Percentiles rank a stretch among this genome's conserved stretches.
Conservation (phyloP, 148 eudicot genomes). For the Cornus kousa region DNA sequence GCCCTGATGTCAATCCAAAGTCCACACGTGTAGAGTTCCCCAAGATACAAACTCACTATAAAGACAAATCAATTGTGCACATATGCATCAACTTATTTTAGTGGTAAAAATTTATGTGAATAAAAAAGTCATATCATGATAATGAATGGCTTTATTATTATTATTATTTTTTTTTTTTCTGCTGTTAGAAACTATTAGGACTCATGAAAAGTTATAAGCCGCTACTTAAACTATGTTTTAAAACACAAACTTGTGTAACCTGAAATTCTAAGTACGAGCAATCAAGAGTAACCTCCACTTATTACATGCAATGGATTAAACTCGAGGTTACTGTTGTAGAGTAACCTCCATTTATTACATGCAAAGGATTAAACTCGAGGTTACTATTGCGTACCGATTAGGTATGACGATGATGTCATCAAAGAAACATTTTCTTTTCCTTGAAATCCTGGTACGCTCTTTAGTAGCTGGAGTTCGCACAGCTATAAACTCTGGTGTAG, state of each 20-base stretch:
- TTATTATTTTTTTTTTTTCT: too few relatives aligned
- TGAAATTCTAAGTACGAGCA: not conserved
- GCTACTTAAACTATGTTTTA: not conserved
- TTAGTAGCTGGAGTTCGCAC: conserved; percentile 69
- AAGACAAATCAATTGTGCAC: too few relatives aligned
- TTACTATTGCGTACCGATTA: conserved; percentile 50
- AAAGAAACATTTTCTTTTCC: conserved; percentile 55
- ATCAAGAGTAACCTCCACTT: not conserved
- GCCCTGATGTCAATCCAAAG: not conserved
- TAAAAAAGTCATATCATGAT: too few relatives aligned
- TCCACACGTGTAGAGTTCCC: not conserved
- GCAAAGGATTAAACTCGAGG: not conserved
- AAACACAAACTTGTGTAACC: not conserved
- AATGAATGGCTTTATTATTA: too few relatives aligned
- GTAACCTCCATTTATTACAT: not conserved
- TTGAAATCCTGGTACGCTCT: conserved; percentile 37
- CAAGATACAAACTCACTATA: too few relatives aligned
- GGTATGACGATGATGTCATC: conserved; percentile 45
- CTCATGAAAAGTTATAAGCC: not conserved
- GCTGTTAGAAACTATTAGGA: too few relatives aligned
- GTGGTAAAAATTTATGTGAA: too few relatives aligned
- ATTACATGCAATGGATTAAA: not conserved
- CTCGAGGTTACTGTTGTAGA: conserved; percentile 8
- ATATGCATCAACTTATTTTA: too few relatives aligned
- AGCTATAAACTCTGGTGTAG: conserved; percentile 36